Conservation (phyloP, 306 rosid species). For the Arachis hypogaea region DNA sequence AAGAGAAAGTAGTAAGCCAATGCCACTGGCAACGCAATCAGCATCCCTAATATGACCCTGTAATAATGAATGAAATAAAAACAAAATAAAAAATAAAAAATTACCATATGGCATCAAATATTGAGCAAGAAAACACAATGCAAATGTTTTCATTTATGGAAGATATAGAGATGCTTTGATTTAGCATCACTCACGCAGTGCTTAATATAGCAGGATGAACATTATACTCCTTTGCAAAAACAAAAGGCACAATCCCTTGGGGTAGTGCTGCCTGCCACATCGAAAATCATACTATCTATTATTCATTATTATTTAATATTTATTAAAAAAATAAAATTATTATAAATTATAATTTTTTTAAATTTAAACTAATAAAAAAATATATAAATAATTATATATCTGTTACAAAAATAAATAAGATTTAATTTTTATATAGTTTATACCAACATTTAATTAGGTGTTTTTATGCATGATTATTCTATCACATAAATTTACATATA, state of each 20-base stretch:
- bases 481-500: too few relatives aligned
- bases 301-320: too few relatives aligned
- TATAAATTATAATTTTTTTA: too few relatives aligned
- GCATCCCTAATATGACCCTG: conserved; percentile 88
- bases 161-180: conserved; percentile 5
- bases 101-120: conserved; percentile 32
- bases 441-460: too few relatives aligned
- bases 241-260: conserved; percentile 95
- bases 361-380: too few relatives aligned
- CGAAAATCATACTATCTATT: neutral
- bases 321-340: too few relatives aligned
- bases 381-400: neutral
- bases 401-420: too few relatives aligned
- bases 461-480: too few relatives aligned
- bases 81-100: too few relatives aligned
- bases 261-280: conserved; percentile 91
- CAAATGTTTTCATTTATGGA: conserved; percentile 2
- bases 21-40: conserved; percentile 82
- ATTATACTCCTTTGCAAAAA: conserved; percentile 87
- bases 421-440: too few relatives aligned
- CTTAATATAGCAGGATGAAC: conserved; percentile 79
- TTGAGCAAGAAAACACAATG: neutral
- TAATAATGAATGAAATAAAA: conserved; percentile 21
- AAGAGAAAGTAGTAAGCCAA: conserved; percentile 78
- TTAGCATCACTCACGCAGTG: conserved; percentile 65